Evolutionary conservation across 2,329 filamentous ascomycete genomes (phyloP), one percentile per base, ranked within the genome.

Genomic region (Beauveria rudraprayagi): DNA sequence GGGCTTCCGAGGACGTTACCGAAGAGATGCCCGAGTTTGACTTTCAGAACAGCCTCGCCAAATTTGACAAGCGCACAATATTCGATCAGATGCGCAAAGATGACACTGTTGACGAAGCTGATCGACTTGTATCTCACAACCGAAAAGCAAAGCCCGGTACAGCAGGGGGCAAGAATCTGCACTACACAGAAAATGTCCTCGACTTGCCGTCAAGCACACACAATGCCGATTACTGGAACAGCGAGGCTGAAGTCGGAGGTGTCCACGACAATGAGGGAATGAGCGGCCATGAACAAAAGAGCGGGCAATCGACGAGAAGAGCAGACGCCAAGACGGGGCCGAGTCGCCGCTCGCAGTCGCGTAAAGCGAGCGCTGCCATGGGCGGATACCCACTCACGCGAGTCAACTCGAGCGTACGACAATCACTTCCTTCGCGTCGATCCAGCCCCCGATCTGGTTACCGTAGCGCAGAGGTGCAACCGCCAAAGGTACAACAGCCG

Each of bases 11-110:
- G 70, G 93, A 97, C 69, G 92, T 93, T 24, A 97, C 91, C 0
- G 94, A 97, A 74, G 93, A 95, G 70, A 84, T 94, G 79, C 91
- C 90, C 11, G 94, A 97, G 63, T 97, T 97, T 68, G 93, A 97
- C 73, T 97, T 97, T 69, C 87, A 90, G 67, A 87, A 86, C 60
- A 92, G 92, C 66, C 80, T 97, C 37, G 92, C 91, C 52, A 96
- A 96, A 70, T 97, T 97, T 68, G 92, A 97, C 77, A 97, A 97
- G 77, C 85, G 88, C 61, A 87, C 87, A 1, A 85, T 97, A 9
- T 99, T 99, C 71, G 89, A 93, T 66, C 88, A 97, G 73, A 94
- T 97, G 73, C 83, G 91, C 63, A 91, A 90, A 66, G 91, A 95
- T 61, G 93, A 97, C 68, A 87, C 85, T 34, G 86, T 93, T 9